Base-by-base conservation (phyloP, 805 yeast genomes). In the Starmerella geochares region DNA sequence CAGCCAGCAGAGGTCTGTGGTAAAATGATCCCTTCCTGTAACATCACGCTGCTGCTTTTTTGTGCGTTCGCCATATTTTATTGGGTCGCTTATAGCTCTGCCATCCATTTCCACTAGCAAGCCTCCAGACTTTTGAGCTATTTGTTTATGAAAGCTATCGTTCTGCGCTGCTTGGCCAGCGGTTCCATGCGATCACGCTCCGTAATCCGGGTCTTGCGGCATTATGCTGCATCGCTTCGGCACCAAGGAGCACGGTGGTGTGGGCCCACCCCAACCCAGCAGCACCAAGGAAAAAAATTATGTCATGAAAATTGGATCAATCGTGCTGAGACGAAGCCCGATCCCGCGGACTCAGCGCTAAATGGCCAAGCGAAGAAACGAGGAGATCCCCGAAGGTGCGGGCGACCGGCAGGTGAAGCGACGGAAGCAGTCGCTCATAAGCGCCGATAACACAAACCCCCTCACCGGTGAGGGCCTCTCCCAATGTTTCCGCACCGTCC, bases 401-500 rank as follows among this genome's bases (percentile, higher is more conserved):
- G 51, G 13, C 21, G 40, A 19, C 11, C 28, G 42, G 5, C 44
- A 49, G 9, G 24, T 44, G 3, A 58, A 57, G 32, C 29, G 54
- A 20, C 54, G 58, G 27, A 51, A 54, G 41, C 54, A 49, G 29
- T 46, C 54, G 25, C 52, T 55, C 25, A 46, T 51, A 14, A 19
- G 47, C 3, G 42, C 36, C 13, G 52, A 53, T 9, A 23, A 20
- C 19, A 43, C 50, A 10, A 65, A 63, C 53, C 66, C 64, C 3
- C 51, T 54, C 4, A 57, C 49, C 31, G 54, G 46, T 14, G 58
- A 57, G 23, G 69, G 67, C 8, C 37, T 61, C 3, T 61, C 90
- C 1, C 77, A 80, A 60, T 83, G 94, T 62, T 86, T 85, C 69
- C 79, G 77, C 57, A 71, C 67, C 38, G 75, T 79, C 49, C 70